phyloP scores from a whole-genome alignment of 108 stramenopile species.

The Pelagomonas calceolata region DNA sequence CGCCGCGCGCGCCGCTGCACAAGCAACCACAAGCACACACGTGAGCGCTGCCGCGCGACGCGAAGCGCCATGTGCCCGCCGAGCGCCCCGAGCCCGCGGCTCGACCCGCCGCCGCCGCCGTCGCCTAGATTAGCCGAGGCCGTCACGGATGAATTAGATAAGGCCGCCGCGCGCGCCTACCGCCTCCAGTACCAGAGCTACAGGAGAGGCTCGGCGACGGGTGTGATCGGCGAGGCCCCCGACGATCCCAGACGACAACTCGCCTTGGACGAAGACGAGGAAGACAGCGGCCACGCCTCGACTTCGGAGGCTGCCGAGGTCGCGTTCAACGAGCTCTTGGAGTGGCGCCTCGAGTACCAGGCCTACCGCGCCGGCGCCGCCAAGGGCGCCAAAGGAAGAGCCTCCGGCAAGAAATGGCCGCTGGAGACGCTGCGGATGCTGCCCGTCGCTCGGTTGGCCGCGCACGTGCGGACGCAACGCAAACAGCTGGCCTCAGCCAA shows the following conservation, averaged over 20 bases:
- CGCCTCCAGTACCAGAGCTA: neutral
- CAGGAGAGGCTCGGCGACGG: neutral
- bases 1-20: too few relatives aligned
- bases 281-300: neutral
- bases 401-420: neutral
- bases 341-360: neutral
- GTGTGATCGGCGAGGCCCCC: neutral
- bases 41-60: too few relatives aligned
- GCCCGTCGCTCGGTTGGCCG: neutral
- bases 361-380: neutral
- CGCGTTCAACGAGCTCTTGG: neutral
- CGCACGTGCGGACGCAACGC: neutral
- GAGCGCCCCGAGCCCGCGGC: too few relatives aligned
- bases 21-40: too few relatives aligned
- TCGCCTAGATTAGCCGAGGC: neutral
- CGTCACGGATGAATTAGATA: neutral
- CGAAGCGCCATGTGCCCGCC: too few relatives aligned
- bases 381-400: neutral
- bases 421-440: neutral
- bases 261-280: neutral
- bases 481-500: too few relatives aligned
- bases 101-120: too few relatives aligned
- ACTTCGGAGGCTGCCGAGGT: neutral
- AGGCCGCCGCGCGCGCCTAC: neutral
- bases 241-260: too few relatives aligned